Evolutionary conservation across 208 protist species (phyloP), one percentile per base, ranked within the genome.

Genomic region (Trichomonas vaginalis): DNA sequence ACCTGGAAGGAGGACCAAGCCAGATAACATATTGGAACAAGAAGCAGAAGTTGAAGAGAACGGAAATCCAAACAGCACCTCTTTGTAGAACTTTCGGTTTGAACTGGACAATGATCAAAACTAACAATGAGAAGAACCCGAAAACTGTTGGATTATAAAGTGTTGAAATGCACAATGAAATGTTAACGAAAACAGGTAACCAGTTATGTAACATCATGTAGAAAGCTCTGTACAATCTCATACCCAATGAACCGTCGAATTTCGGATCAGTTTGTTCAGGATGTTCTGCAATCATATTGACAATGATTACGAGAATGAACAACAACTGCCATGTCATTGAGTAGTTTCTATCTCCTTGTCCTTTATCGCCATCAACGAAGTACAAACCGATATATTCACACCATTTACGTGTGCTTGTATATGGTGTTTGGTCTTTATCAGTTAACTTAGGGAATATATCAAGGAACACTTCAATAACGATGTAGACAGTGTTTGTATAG

Each of bases 41-140:
- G 27, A 92, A 92, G 45, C 86, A 92, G 37, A 92, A 48, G n/a
- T 92, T 92, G 46, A 92, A 92, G 17, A 92, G 17, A 48, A 92
- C 8, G 42, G 86, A 48, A 17, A 92, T 51, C 17, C 12, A 23
- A 92, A 35, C 35, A 8, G 86, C 40, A 27, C 27, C 17, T 35
- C 27, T 92, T n/a, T 92, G 40, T 8, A 92, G 4, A 48, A 42
- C 45, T 39, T 21, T 92, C 0, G 40, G 17, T 4, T 92, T 92
- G 46, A 45, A 92, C 8, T 56, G 15, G 17, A 92, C 86, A 47
- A 92, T 35, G 37, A 92, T 32, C 86, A 92, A 48, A 51, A 92
- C 86, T 4, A 92, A 9, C 32, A 51, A 92, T 35, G 45, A 92
- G 40, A 92, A 92, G 40, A 42, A 92, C 6, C 86, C 86, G n/a